Conservation (phyloP, 306 rosid species). For the Cyclanthera cordifolia region DNA sequence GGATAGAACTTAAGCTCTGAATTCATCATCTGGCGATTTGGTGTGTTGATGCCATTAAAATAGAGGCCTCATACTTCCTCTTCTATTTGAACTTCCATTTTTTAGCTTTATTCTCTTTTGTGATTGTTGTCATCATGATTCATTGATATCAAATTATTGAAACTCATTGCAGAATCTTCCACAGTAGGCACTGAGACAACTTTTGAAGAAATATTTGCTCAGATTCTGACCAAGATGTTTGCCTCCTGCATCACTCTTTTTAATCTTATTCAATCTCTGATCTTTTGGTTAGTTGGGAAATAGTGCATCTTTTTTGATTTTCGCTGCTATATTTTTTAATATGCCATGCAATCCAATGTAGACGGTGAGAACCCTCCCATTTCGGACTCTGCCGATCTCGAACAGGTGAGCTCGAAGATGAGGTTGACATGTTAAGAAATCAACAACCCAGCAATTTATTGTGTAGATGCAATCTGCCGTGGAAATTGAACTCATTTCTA, state of each 20-base stretch:
- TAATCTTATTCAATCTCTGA: slow-evolving; percentile 28
- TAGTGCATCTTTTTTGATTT: slow-evolving; percentile 17
- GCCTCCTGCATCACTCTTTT: slow-evolving; percentile 45
- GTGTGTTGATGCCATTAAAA: neutral
- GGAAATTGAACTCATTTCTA: slow-evolving; percentile 77
- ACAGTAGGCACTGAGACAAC: slow-evolving; percentile 18
- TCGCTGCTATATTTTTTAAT: slow-evolving; percentile 18
- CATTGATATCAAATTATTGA: neutral
- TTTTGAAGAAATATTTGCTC: slow-evolving; percentile 22
- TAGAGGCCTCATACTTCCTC: neutral
- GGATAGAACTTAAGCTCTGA: neutral
- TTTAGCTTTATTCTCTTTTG: neutral
- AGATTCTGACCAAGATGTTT: slow-evolving; percentile 35
- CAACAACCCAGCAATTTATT: slow-evolving; percentile 21
- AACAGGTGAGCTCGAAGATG: slow-evolving; percentile 59
- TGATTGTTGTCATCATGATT: neutral
- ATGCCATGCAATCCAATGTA: slow-evolving; percentile 19
- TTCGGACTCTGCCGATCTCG: slow-evolving; percentile 27
- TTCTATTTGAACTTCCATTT: neutral
- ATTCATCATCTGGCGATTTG: neutral
- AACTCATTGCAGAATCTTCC: slow-evolving; percentile 34
- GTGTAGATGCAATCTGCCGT: slow-evolving; percentile 49
- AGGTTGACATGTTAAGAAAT: slow-evolving; percentile 27
- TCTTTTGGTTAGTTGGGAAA: slow-evolving; percentile 22
- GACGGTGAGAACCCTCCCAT: slow-evolving; percentile 27